Base-by-base conservation (phyloP, 192 early-diverging fungal species). In the Backusella liffmaniae region DNA sequence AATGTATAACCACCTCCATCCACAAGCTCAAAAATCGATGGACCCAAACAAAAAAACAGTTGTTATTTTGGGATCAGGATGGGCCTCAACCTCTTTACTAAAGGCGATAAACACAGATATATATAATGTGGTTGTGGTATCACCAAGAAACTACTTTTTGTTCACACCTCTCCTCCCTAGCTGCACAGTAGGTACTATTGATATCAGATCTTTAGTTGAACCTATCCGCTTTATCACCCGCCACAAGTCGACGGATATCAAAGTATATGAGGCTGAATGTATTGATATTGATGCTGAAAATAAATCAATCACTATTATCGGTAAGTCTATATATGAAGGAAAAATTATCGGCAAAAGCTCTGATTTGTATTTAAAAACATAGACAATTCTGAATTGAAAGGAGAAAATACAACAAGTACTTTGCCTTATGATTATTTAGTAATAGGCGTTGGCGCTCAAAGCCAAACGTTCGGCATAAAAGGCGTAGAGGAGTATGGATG, bases 231-330 rank as follows among this genome's bases (percentile, higher is more conserved):
- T 90, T 85, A 84, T 98, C 66, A 94, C 92, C 70, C 89, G 95
- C 26, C 92, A 93, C 87, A 98, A 98, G 87, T 86, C 84, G 42
- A 87, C 95, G 41, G 91, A 91, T 76, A 89, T 96, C 79, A 89
- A 86, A 83, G 94, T 97, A 76, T 91, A 93, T 74, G 96, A 98
- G 82, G 95, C 92, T 74, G 93, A 92, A 78, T 96, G 95, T 86
- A 95, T 88, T 5, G 88, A 92, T 26, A 93, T 98, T 74, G 94
- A 98, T 71, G 90, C 89, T 3, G 88, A 87, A 23, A 85, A 86
- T 53, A 94, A 96, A 86, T 84, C 84, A 30, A 86, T 98, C 67
- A 90, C 87, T 32, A 86, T 98, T 68, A 84, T 89, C 81, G 93
- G 92, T 86, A 79, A 71, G 42, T 44, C 42, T 16, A 44, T 44